Percentiles rank a stretch among this genome's conserved stretches.
Conservation (phyloP, 805 yeast species). For the Metschnikowia baotianmanensis region DNA sequence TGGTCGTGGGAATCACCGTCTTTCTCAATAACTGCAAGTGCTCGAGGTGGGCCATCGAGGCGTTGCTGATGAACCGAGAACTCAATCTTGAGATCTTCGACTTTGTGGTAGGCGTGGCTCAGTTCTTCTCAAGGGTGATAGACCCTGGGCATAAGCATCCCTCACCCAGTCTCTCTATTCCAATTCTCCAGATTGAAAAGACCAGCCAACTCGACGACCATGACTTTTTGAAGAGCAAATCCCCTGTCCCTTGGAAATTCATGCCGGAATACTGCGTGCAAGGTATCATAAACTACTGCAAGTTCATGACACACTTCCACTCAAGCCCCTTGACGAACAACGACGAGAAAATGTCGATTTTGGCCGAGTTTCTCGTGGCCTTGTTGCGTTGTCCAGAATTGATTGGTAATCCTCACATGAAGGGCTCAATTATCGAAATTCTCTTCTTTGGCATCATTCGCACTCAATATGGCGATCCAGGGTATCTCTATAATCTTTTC, state of each 20-base stretch:
- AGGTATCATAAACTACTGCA: constrained; percentile 71
- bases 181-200: constrained; percentile 54
- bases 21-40: constrained; percentile 37
- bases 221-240: constrained; percentile 60
- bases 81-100: constrained; percentile 70
- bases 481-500: constrained; percentile 68
- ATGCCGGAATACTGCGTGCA: constrained; percentile 86
- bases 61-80: constrained; percentile 55
- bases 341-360: constrained; percentile 48
- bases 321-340: constrained; percentile 57
- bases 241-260: constrained; percentile 76
- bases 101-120: constrained; percentile 70
- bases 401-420: constrained; percentile 90
- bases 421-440: constrained; percentile 77
- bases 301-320: constrained; percentile 55
- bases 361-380: constrained; percentile 70
- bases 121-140: constrained; percentile 65
- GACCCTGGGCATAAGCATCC: constrained; percentile 75
- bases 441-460: constrained; percentile 73
- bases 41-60: constrained; percentile 58
- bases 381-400: constrained; percentile 81
- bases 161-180: constrained; percentile 43
- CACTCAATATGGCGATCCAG: constrained; percentile 55
- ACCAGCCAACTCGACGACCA: constrained; percentile 72
- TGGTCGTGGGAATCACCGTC: constrained; percentile 35